Evolutionary conservation across 441 rosid genomes (phyloP).

Genomic region (Adansonia gregorii): DNA sequence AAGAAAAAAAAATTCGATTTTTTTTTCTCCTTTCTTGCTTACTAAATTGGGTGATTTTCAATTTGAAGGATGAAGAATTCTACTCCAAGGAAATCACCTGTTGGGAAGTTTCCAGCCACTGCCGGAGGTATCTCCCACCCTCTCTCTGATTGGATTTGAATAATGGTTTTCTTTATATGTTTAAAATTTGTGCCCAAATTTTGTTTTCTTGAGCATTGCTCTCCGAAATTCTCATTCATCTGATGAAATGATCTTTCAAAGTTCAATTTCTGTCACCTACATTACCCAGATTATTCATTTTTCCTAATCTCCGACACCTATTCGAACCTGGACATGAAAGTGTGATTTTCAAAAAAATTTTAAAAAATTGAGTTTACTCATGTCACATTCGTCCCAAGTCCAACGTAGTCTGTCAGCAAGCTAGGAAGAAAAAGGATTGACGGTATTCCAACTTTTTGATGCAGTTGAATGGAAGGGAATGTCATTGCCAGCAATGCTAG

Average conservation of each 20-base stretch:
- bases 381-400: no score
- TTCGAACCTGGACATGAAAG: no score
- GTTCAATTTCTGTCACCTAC: no score
- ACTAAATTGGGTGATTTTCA: neutral
- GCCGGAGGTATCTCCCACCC: neutral
- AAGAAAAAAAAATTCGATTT: neutral
- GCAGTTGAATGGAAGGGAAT: conserved; percentile 2
- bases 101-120: conserved; percentile 9
- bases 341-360: no score
- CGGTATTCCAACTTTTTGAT: neutral
- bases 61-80: neutral
- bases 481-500: conserved; percentile 4
- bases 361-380: no score
- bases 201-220: neutral
- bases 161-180: neutral
- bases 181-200: neutral
- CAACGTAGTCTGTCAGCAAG: neutral
- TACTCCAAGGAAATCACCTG: conserved; percentile 10
- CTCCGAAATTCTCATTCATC: neutral
- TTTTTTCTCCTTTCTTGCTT: neutral
- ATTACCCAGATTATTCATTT: no score
- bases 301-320: no score
- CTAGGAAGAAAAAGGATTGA: neutral
- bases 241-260: neutral
- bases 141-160: neutral